Evolutionary conservation across 495 filamentous ascomycete genomes (phyloP), one percentile per base, ranked within the genome.

Genomic region (Xanthoparmelia taractica): DNA sequence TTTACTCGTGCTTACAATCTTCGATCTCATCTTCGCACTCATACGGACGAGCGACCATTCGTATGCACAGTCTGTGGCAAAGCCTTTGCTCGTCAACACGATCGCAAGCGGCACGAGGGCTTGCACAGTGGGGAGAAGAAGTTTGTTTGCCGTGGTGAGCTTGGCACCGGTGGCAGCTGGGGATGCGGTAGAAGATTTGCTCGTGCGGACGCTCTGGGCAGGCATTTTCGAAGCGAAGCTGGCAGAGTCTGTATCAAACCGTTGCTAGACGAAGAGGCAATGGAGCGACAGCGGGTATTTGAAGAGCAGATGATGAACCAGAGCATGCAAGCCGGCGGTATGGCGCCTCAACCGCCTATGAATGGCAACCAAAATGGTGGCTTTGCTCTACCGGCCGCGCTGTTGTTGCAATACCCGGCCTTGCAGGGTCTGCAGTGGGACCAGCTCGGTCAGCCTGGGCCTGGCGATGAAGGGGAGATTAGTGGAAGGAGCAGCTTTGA

Each of bases 1-100:
- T 95, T 94, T 67, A 95, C 91, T 2, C 84, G 91, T 54, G 91
- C 91, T 7, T 94, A 96, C 72, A 96, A 96, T 64, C 75, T 96
- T 23, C 87, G 91, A 11, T 93, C 90, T n/a, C 91, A 96, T 73
- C 79, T 96, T 34, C 89, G 91, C 29, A 96, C 92, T 0, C 91
- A 96, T 71, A 96, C 91, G 0, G 91, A 96, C 72, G 91, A 96
- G 75, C 81, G 92, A 31, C 91, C 92, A 5, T 96, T 96, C 63
- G 90, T 96, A n/a, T 96, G 91, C 66, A 93, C 90, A 0, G 90
- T 97, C 38, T 98, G 94, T 70, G 90, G 91, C 64, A 98, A 98
- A 76, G 94, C 94, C 4, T 96, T 96, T 73, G 91, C 91, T 25
- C 85, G 91, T n/a, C 91, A 96, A 71, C 91, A 95, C 66, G 91